Evolutionary conservation across 2,329 filamentous ascomycete species (phyloP), one percentile per base, ranked within the genome.

Genomic region (Colletotrichum sp.): DNA sequence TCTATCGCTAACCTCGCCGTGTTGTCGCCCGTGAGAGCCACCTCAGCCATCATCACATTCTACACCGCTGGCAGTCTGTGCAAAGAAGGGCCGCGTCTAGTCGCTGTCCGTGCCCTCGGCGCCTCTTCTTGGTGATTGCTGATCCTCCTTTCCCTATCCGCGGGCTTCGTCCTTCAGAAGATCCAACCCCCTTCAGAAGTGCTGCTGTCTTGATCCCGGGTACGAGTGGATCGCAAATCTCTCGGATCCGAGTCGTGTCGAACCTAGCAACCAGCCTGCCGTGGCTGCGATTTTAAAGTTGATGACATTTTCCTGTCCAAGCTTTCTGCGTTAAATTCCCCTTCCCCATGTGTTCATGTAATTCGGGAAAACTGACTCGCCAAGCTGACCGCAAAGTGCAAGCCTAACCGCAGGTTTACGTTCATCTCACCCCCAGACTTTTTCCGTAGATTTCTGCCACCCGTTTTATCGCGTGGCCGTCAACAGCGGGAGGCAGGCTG

Each of bases 91-190:
- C 58, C 34, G 18, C 57, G 43, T 51, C 43, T 51, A 51, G 43
- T 21, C 43, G 43, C 34, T n/a, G 70, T 59, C 70, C 38, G 67
- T 70, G 70, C 67, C 27, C 66, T 66, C 59, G 54, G 66, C 54
- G 66, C 61, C 38, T 70, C 59, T 18, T 27, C 31, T 58, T 29
- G 31, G n/a, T n/a, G 29, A n/a, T 11, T 51, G 58, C 29, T 64
- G 31, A 47, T 55, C 58, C 57, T 47, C 24, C 18, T 59, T 51
- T 51, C 24, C 27, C 54, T 59, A 13, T 31, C 18, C 38, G 38
- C 38, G 12, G 4, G 38, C 18, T 3, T 47, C 18, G n/a, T 47
- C 38, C 38, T n/a, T 47, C 18, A 4, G 9, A 47, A 47, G 18
- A 47, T 21, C 69, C 24, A n/a, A 33, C 62, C 31, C 31, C 6